Base-by-base conservation (phyloP, 495 filamentous ascomycete species). In the Thozetella sp. region DNA sequence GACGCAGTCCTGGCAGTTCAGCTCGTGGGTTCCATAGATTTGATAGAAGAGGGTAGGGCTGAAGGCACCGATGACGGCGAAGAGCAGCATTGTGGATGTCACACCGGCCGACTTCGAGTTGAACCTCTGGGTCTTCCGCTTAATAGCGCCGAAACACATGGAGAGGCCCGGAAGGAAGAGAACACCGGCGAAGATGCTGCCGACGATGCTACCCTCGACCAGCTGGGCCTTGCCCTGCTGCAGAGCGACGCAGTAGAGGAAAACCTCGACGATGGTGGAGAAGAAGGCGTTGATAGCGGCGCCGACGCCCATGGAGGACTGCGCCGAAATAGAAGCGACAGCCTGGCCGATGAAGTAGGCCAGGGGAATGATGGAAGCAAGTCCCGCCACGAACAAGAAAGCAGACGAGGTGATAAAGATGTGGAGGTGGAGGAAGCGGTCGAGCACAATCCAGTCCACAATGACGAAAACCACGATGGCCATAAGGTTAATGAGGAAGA, bases 291-390 rank as follows among this genome's bases (percentile, higher is more conserved):
- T 99, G 76, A 98, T 93, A 19, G 93, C 95, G 53, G 95, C 96
- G 72, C 95, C 95, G 26, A 99, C 81, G n/a, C 95, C 95, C 95
- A 99, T 99, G n/a, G 93, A 96, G 19, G 93, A 97, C 69, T 99
- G 95, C 10, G 95, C 95, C 17, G 95, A 98, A 64, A 99, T 98
- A 30, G 95, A 98, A n/a, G 95, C 95, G 45, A 99, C 95, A 54
- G 95, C 95, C 74, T 99, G 95, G 10, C 95, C 95, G 72, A 99
- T 99, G 78, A 98, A 99, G 74, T 99, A 98, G 25, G 95, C 95
- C n/a, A 99, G 74, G 22, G 95, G 95, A 51, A 98, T 97, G 71
- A 98, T 93, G 46, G 94, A 97, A 60, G 93, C 83, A 13, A 99
- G 79, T 22, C 91, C 90, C 2, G 92, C 80, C 2, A 87, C 83